Percentiles rank a stretch among this genome's conserved stretches.
Evolutionary conservation across 2,329 filamentous ascomycete species (phyloP).

Genomic region (Knufia fluminis): DNA sequence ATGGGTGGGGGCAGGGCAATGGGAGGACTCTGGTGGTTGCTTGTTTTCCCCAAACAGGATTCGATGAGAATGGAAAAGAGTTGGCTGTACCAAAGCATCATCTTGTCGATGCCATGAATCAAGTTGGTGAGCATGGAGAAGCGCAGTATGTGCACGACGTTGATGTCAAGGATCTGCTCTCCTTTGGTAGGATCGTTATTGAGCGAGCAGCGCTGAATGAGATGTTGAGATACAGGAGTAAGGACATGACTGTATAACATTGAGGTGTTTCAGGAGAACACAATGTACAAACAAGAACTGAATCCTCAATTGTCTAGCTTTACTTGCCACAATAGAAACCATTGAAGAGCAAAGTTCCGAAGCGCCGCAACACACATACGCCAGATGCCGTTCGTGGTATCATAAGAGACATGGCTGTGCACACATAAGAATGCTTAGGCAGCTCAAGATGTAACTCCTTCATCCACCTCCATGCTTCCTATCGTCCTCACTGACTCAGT

Average conservation of each 20-base stretch:
- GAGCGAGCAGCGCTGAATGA: constrained; percentile 64
- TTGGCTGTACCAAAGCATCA: constrained; percentile 41
- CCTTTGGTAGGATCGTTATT: constrained; percentile 74
- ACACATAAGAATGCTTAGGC: no score
- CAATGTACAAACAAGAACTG: neutral
- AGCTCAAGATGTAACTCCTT: neutral
- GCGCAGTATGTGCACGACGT: constrained; percentile 67
- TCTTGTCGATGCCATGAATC: constrained; percentile 50
- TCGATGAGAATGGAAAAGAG: constrained; percentile 34
- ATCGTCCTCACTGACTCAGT: constrained; percentile 33
- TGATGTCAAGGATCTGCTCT: constrained; percentile 89
- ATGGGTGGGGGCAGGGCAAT: constrained; percentile 58
- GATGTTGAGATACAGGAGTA: constrained; percentile 1
- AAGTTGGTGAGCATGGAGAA: constrained; percentile 56
- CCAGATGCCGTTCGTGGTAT: neutral
- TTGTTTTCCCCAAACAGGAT: constrained; percentile 23
- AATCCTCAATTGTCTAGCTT: no score
- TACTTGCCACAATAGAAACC: no score
- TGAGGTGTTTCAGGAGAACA: neutral
- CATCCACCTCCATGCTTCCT: constrained; percentile 35
- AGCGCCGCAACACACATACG: neutral
- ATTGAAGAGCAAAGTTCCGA: no score
- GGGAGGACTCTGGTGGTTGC: constrained; percentile 73
- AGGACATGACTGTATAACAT: neutral
- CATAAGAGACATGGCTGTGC: neutral